These are phyloP conservation scores for Oldenlandia corymbosa DNA, from an alignment of 257 asterid species.

Conservation along the genomic window DNA sequence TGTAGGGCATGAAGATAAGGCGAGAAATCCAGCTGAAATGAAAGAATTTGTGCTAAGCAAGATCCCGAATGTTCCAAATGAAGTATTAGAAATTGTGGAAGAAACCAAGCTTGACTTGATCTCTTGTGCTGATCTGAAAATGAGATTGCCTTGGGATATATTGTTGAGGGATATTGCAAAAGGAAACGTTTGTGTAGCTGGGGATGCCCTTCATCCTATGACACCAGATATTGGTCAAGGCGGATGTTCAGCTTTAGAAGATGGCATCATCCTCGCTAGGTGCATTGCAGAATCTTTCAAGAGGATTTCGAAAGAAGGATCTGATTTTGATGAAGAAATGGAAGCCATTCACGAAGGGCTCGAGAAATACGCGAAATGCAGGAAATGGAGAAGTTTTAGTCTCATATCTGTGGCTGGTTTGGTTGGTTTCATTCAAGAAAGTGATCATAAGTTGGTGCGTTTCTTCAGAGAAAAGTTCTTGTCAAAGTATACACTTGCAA, in stretches of 20 bases:
- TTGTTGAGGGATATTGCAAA: neutral
- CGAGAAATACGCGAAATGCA: neutral
- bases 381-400: conserved; percentile 11
- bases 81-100: conserved; percentile 3
- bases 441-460: neutral
- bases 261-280: neutral
- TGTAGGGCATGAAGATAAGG: conserved; percentile 6
- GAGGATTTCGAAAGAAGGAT: neutral
- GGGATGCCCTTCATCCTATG: conserved; percentile 4
- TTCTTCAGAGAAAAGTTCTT: conserved; percentile 3
- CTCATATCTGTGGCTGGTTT: neutral
- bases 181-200: conserved; percentile 1
- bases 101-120: neutral
- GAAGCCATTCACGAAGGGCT: neutral
- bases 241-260: neutral
- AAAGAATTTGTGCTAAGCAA: conserved; percentile 9
- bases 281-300: conserved; percentile 4
- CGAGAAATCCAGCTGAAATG: neutral
- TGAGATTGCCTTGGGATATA: conserved; percentile 7
- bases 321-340: neutral
- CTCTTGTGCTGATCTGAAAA: neutral
- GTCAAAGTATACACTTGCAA: neutral
- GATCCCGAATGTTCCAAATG: neutral
- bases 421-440: conserved; percentile 5
- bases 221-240: conserved; percentile 8